Base-by-base conservation (phyloP, 495 filamentous ascomycete species). In the Xylaria grammica region DNA sequence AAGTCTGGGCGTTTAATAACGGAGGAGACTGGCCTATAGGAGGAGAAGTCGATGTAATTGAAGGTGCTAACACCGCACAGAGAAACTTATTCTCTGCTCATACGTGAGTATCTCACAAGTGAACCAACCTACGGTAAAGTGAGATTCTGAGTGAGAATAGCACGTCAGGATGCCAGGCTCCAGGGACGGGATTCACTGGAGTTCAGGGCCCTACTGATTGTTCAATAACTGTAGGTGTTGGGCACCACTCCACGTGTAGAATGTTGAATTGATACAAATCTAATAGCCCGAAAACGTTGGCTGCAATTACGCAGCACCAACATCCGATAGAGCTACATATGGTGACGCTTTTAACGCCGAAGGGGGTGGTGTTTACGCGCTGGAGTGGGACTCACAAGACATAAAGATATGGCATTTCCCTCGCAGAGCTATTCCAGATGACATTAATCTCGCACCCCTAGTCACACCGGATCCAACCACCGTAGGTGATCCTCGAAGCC, bases 41-140 rank as follows among this genome's bases (percentile, higher is more conserved):
- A 58, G 91, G 91, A 7, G 91, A 96, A 74, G 88, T 93, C 45
- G 90, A 94, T 77, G 92, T 94, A 68, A 90, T 94, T 66, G 90
- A 96, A 72, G 89, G 90, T 24, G 87, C 91, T 57, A 90, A 91
- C 72, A 74, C 78, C 24, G 82, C 88, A 51, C 74, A 80, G 3
- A 72, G 79, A 58, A 91, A 93, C 66, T 70, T 81, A 40, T 86
- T 91, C 64, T 85, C 89, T 11, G 78, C 93, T 60, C 91, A 95
- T 71, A 92, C 90, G 73, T 75, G 34, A 66, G 73, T 69, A 11
- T 15, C 7, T 26, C 6, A 5, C 38, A 32, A 3, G 10, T 2
- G 8, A 22, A 15, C 34, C 58, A 6, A 0, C 74, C 70, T 10
- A 79, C 74, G 19, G 77, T 75, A 9, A 87, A 85, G 64, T 73